Base-by-base conservation (phyloP, 2,329 filamentous ascomycete species). In the Alternaria consortialis region DNA sequence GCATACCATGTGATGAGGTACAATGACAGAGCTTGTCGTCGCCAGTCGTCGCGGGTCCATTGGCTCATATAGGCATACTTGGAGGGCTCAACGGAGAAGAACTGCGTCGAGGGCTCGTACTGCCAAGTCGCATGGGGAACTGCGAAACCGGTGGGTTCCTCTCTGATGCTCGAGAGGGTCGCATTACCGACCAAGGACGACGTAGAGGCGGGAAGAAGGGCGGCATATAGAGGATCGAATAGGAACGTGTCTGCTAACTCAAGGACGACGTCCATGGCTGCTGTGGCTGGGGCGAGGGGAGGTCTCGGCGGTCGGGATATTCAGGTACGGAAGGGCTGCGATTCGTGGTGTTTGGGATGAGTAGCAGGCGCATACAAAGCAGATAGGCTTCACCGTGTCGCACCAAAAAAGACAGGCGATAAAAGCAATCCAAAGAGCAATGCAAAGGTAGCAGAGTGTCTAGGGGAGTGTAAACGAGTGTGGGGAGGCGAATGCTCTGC, bases 181-280 rank as follows among this genome's bases (percentile, higher is more conserved):
- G 82, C 82, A 65, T 90, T 89, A 68, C 83, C 63, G 25, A 52
- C n/a, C 76, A 64, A 82, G 81, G 83, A 80, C 31, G 80, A 83
- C 46, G 83, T 82, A 8, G 62, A 53, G 6, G 65, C 67, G 7
- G 94, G 93, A n/a, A 91, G 82, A 6, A 91, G 69, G 36, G 82
- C 84, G 51, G 93, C 90, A 77, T 96, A 97, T 60, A 91, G 71
- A 69, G 90, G 87, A 81, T 98, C 94, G 79, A 91, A 90, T 65
- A 94, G 73, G 74, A 90, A 92, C 71, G 90, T 92, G 81, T 98
- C 94, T 80, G 88, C 86, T 62, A 94, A 72, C 81, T 97, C 94
- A 68, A 97, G 90, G 46, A 95, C 88, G 81, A 97, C 88, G 84
- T 98, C 94, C 94, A 98, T 97, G 79, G 60, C 47, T 54, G 39